Base-by-base conservation (phyloP, 2,329 filamentous ascomycete species). In the Colletotrichum sp. region DNA sequence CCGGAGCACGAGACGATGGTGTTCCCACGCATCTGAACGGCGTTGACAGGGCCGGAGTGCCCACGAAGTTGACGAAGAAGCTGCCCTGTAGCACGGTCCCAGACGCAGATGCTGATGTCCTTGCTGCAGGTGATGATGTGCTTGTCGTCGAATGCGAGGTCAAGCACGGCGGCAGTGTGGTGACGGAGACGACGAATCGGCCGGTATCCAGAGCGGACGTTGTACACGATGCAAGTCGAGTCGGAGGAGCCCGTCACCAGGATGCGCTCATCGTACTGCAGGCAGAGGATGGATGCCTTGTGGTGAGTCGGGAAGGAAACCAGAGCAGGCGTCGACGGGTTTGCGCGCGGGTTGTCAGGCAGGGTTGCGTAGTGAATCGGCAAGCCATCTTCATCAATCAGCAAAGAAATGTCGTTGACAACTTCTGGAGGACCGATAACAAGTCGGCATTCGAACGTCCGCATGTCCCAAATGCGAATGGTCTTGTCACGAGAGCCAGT, bases 81-180 rank as follows among this genome's bases (percentile, higher is more conserved):
- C 12, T 87, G 86, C 43, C 95, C 95, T 0, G 95, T 97, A 71
- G 91, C 87, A 61, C 97, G 94, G 81, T 98, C 95, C 96, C 96
- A 99, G 28, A 99, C 93, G 82, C 96, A 98, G 82, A 99, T 98
- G 77, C 91, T 96, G 55, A 94, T 93, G 85, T 99, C 97, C 85
- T 99, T 99, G 83, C 95, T 98, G 88, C 97, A 99, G 7, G 96
- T 98, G 67, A 99, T 94, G 80, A 99, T 98, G 85, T 98, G 94
- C 80, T 94, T 93, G 78, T 95, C 92, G 83, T 99, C 96, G 78
- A 99, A 96, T 78, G 95, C 96, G 12, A 99, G 93, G 82, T 99
- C 97, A 16, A 99, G 90, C 52, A 99, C 96, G 67, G 97, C 96
- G 6, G 95, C 95, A 7, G 91, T 92, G 86, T 99, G 97, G 77